Percentiles rank a stretch among this genome's conserved stretches.
phyloP scores from a whole-genome alignment of 257 asterid genomes.

The Solanum bulbocastanum region DNA sequence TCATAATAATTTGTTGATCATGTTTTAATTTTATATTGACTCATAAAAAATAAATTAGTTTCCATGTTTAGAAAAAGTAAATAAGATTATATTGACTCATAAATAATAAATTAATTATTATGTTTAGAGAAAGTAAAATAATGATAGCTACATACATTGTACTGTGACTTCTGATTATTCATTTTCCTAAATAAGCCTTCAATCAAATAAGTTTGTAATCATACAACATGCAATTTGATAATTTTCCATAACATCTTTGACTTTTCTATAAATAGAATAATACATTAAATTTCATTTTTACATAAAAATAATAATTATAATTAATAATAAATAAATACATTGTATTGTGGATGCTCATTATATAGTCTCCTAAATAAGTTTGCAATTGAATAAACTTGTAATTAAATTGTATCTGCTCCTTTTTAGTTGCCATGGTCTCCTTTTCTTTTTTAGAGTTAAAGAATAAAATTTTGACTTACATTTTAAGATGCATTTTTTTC shows the following conservation, averaged over 20 bases:
- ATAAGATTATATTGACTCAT: background rate
- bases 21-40: background rate
- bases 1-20: background rate
- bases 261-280: too few relatives aligned
- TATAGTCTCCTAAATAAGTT: background rate
- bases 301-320: background rate
- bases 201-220: background rate
- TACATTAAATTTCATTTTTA: background rate
- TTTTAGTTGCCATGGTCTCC: background rate
- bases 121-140: background rate
- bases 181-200: background rate
- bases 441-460: background rate
- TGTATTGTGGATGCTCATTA: background rate
- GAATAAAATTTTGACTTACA: too few relatives aligned
- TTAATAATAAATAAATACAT: background rate
- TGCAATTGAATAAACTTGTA: background rate
- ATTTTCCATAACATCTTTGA: background rate
- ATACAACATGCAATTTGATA: background rate
- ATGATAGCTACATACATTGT: background rate
- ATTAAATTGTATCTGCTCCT: background rate
- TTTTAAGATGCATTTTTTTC: too few relatives aligned
- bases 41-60: background rate
- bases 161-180: background rate
- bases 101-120: background rate
- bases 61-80: constrained; percentile 29